Base-by-base conservation (phyloP, 352 stramenopile species). In the Thraustochytrium sp. region DNA sequence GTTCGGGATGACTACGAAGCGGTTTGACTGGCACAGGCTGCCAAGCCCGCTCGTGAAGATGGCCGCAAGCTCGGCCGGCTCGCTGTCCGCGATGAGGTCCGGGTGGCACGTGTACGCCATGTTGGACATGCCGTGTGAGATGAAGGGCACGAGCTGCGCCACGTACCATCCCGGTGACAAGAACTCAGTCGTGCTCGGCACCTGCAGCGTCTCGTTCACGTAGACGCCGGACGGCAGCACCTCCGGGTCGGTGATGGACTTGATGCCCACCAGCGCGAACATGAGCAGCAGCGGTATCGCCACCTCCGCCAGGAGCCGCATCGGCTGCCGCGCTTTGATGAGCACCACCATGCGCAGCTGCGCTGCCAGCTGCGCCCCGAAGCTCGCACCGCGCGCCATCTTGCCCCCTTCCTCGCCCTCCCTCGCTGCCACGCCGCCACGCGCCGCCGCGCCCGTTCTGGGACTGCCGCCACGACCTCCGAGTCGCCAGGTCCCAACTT, bases 81-180 rank as follows among this genome's bases (percentile, higher is more conserved):
- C 36, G 46, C 40, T 26, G n/a, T 61, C 65, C 8, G 36, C 31
- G 65, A 77, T 37, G 65, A 13, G 11, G 2, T 54, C 29, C 13
- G 11, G 23, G 21, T 54, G 18, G 65, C 65, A 77, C 8, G 64
- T 36, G 31, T 36, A 77, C 13, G 49, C 49, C 0, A 77, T 11
- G 36, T 77, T 77, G 2, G 40, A 13, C 40, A 77, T 62, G 29
- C 65, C 65, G 65, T 62, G 49, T 16, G 8, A 18, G 34, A 55
- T 55, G 42, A 77, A 77, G 5, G 8, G 29, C 13, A 37, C 40
- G 13, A 77, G 26, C 26, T 77, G 68, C 11, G 42, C 49, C 34
- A 77, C 29, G 65, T 77, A 77, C 65, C 65, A 77, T 18, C 59
- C 59, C 13, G 59, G 36, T 5, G 59, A 42, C 21, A 72, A 26